phyloP scores from a whole-genome alignment of 2,329 filamentous ascomycete genomes.

The Grosmannia serpens region DNA sequence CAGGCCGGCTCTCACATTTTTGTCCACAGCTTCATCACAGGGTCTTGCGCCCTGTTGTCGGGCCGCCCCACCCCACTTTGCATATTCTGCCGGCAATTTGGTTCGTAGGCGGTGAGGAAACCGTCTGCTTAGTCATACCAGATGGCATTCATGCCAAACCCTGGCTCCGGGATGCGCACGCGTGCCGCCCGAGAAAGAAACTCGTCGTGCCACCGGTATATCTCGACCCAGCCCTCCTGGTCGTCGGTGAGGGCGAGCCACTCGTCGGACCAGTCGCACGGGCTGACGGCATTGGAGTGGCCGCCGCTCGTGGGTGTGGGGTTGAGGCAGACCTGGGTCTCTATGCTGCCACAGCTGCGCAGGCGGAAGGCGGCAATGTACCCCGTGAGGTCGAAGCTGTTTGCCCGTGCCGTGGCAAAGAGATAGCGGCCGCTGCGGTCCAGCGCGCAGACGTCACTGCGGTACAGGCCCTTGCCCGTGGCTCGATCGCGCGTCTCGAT shows the following conservation, averaged over 20 bases:
- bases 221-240: slow-evolving; percentile 76
- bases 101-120: neutral
- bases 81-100: neutral
- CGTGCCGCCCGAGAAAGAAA: slow-evolving; percentile 67
- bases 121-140: slow-evolving; percentile 61
- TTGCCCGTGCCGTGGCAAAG: slow-evolving; percentile 75
- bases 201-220: slow-evolving; percentile 79
- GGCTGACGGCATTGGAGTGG: slow-evolving; percentile 78
- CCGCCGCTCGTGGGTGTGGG: slow-evolving; percentile 80
- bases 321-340: slow-evolving; percentile 67
- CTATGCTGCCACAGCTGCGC: slow-evolving; percentile 55
- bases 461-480: slow-evolving; percentile 51
- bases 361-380: slow-evolving; percentile 76
- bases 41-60: too few species aligned
- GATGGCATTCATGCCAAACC: slow-evolving; percentile 93
- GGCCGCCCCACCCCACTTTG: neutral
- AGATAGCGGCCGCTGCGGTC: slow-evolving; percentile 61
- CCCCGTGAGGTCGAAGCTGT: slow-evolving; percentile 63
- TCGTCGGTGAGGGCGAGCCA: slow-evolving; percentile 87
- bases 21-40: too few species aligned
- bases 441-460: slow-evolving; percentile 71
- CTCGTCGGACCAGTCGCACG: slow-evolving; percentile 74
- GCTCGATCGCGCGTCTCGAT: slow-evolving; percentile 32
- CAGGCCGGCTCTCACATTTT: too few species aligned
- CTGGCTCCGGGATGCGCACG: slow-evolving; percentile 70